These are phyloP conservation scores for Aureobasidium melanogenum DNA, from an alignment of 2,329 filamentous ascomycete species.

Conservation along the genomic window DNA sequence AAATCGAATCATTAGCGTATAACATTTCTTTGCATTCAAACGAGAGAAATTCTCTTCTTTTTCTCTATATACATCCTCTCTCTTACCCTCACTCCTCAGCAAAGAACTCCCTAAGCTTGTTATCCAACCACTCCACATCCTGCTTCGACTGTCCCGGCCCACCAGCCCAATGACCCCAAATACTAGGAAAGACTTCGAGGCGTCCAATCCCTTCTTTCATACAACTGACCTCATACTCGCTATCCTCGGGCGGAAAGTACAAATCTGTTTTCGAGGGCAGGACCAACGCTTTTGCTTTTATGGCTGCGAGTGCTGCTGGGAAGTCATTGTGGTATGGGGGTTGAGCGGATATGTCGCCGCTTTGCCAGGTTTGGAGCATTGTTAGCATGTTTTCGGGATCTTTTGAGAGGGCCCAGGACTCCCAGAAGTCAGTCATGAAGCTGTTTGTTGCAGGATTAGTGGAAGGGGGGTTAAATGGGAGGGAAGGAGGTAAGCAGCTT, in stretches of 20 bases:
- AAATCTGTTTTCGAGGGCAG: slow-evolving; percentile 65
- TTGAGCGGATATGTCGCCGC: slow-evolving; percentile 60
- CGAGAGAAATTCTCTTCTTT: too few species aligned
- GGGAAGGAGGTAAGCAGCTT: not conserved
- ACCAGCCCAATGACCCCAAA: slow-evolving; percentile 53
- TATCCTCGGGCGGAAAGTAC: slow-evolving; percentile 77
- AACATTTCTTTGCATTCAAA: not conserved
- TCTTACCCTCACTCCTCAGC: slow-evolving; percentile 13
- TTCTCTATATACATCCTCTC: too few species aligned
- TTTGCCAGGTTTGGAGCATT: slow-evolving; percentile 74
- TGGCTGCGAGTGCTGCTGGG: slow-evolving; percentile 51
- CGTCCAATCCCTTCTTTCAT: slow-evolving; percentile 52
- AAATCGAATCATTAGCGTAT: not conserved
- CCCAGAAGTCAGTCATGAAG: slow-evolving; percentile 70
- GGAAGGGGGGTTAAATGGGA: not conserved
- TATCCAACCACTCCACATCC: slow-evolving; percentile 64
- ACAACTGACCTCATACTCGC: slow-evolving; percentile 59
- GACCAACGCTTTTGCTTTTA: slow-evolving; percentile 65
- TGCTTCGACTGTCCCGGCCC: slow-evolving; percentile 63
- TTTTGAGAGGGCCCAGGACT: slow-evolving; percentile 62
- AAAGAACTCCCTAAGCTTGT: slow-evolving; percentile 49
- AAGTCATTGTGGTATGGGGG: slow-evolving; percentile 56
- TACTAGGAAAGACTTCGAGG: slow-evolving; percentile 47
- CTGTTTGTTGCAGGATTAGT: slow-evolving; percentile 28
- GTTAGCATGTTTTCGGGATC: slow-evolving; percentile 66